A percentile compares a stretch with the other conserved stretches of the same genome.
Evolutionary conservation across 352 stramenopile species (phyloP).

Genomic region (Phytophthora sp.): DNA sequence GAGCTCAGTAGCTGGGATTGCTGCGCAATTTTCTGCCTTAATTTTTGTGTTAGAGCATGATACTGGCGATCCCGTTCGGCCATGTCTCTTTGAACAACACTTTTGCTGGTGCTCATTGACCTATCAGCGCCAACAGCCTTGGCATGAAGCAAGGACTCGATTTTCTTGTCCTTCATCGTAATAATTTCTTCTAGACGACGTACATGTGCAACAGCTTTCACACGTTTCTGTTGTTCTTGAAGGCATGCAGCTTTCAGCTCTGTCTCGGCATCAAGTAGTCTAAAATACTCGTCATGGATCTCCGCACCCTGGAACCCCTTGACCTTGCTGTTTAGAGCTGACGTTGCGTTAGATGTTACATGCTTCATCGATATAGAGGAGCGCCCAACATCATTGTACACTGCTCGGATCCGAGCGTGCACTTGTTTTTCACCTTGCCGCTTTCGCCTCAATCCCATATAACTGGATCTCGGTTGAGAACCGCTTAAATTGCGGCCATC

Average conservation of each 20-base stretch:
- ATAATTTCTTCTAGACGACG: slow-evolving; percentile 70
- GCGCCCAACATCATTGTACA: slow-evolving; percentile 54
- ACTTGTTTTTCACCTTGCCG: slow-evolving; percentile 41
- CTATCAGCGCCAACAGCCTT: slow-evolving; percentile 29
- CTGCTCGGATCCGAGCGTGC: slow-evolving; percentile 49
- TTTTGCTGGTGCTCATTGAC: slow-evolving; percentile 8
- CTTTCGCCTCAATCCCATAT: slow-evolving; percentile 39
- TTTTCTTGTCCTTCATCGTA: slow-evolving; percentile 72
- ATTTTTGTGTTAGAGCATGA: slow-evolving; percentile 52
- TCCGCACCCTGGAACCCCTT: slow-evolving; percentile 62
- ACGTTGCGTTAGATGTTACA: slow-evolving; percentile 25
- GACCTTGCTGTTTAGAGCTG: slow-evolving; percentile 40
- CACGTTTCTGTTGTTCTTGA: slow-evolving; percentile 53
- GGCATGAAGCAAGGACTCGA: slow-evolving; percentile 57
- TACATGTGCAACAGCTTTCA: slow-evolving; percentile 55
- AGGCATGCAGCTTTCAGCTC: slow-evolving; percentile 55
- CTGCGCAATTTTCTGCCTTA: slow-evolving; percentile 59
- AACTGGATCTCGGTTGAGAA: slow-evolving; percentile 7
- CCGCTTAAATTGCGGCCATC: not conserved
- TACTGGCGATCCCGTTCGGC: slow-evolving; percentile 57
- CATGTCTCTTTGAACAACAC: slow-evolving; percentile 39
- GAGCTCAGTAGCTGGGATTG: slow-evolving; percentile 55
- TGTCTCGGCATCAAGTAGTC: slow-evolving; percentile 55
- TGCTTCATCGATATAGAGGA: slow-evolving; percentile 18
- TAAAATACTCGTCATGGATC: slow-evolving; percentile 68